Evolutionary conservation across 139 green algal species (phyloP), one percentile per base, ranked within the genome.

Genomic region (Nannochloris sp.): DNA sequence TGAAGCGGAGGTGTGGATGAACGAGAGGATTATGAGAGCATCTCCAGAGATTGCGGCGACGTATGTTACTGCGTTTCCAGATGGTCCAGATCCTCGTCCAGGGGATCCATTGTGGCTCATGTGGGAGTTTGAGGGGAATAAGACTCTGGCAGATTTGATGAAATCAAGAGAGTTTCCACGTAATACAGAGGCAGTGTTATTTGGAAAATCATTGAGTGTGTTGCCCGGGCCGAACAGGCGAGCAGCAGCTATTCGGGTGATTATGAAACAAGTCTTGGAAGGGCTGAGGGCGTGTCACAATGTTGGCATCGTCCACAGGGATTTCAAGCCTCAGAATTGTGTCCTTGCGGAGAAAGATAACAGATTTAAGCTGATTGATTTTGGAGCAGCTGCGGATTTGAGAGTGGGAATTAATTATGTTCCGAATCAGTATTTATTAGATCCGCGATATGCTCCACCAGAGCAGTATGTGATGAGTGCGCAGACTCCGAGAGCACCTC

Each of bases 1-100:
- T 0, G 87, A 93, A 66, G 93, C 88, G 12, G 93, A 98, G 79
- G 89, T 90, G 12, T 98, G 93, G 93, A 98, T 98, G 93, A 98
- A 98, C 61, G 88, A 96, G 76, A 86, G 93, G 43, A 72, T 97
- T 73, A 84, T 78, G 67, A 80, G 91, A 14, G 72, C 85, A 21
- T 73, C 72, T 3, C 79, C 84, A 1, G 53, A 62, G 24, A 58
- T 50, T 34, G 81, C 75, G 50, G 92, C 92, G 1, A 61, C 84
- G 40, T 98, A 94, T 70, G 67, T 95, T 37, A 85, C 86, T 1
- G 87, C 88, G 5, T 98, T 97, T 66, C 72, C 86, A 37, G 92
- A 88, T 29, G 64, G 48, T 14, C 37, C 36, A 14, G 21, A 54
- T 4, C 56, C 57, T 4, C n/a, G 19, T 27, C 7, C 50, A 18